A percentile compares a stretch with the other conserved stretches of the same genome.
phyloP scores from a whole-genome alignment of 1,284 basidiomycete genomes.

The Malassezia caprae region DNA sequence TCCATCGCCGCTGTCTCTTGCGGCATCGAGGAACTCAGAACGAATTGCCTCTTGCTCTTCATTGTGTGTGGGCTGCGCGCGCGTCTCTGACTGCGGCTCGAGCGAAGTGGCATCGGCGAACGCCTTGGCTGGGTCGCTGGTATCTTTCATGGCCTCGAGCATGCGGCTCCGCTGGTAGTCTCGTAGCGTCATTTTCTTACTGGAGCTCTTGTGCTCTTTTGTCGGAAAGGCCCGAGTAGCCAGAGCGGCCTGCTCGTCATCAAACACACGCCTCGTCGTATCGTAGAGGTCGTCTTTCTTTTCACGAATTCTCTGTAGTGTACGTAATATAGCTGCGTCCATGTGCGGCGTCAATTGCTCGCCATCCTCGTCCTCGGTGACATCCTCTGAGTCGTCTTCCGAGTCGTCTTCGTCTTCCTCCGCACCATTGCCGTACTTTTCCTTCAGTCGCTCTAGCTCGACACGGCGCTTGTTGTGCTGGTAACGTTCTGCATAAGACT shows the following conservation, averaged over 20 bases:
- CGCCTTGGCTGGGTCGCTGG: slow-evolving; percentile 37
- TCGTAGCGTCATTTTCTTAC: slow-evolving; percentile 39
- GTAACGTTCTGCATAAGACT: slow-evolving; percentile 40
- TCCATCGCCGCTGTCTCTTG: neutral
- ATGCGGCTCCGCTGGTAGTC: slow-evolving; percentile 43
- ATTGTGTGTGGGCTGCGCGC: slow-evolving; percentile 4
- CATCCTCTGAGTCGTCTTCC: slow-evolving; percentile 51
- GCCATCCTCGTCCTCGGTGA: slow-evolving; percentile 86
- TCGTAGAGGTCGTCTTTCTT: slow-evolving; percentile 79
- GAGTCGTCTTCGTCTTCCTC: slow-evolving; percentile 18
- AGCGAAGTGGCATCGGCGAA: slow-evolving; percentile 40
- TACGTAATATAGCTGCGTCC: slow-evolving; percentile 87
- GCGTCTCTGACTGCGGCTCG: neutral
- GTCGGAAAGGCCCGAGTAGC: neutral
- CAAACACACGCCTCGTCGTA: slow-evolving; percentile 45
- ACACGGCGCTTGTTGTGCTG: slow-evolving; percentile 41
- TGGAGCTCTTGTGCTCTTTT: neutral
- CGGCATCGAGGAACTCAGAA: slow-evolving; percentile 13
- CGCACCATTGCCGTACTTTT: slow-evolving; percentile 26
- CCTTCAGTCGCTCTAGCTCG: slow-evolving; percentile 37
- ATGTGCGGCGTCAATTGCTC: slow-evolving; percentile 87
- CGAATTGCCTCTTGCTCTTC: slow-evolving; percentile 17
- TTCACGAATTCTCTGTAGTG: slow-evolving; percentile 71
- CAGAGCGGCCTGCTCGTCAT: slow-evolving; percentile 22
- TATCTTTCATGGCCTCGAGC: slow-evolving; percentile 36